phyloP scores from a whole-genome alignment of 257 asterid species.

The Nicotiana otophora region DNA sequence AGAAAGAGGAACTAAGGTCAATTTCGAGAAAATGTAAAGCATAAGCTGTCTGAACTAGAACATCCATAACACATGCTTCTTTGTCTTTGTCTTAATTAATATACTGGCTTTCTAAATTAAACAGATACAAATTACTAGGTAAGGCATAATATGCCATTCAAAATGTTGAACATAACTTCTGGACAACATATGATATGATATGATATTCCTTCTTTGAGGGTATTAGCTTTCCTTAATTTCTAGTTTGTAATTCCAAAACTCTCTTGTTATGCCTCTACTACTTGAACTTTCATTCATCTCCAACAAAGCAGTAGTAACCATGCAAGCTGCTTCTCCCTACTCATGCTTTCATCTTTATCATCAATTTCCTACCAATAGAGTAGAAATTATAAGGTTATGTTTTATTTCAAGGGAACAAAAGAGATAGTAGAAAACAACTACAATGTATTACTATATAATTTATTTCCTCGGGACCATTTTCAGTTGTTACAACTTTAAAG shows the following conservation, averaged over 20 bases:
- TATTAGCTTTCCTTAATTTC: conserved; percentile 15
- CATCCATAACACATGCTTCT: background rate
- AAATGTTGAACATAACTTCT: background rate
- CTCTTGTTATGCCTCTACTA: conserved; percentile 9
- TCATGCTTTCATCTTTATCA: conserved; percentile 16
- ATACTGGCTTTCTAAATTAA: background rate
- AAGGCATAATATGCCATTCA: background rate
- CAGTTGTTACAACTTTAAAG: background rate
- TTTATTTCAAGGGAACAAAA: too few species aligned
- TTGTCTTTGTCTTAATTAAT: too few species aligned
- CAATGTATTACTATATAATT: too few species aligned
- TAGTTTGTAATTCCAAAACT: conserved; percentile 18
- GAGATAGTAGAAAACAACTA: too few species aligned
- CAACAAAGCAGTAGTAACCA: conserved; percentile 11
- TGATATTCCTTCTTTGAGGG: conserved; percentile 18
- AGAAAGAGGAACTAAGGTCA: background rate
- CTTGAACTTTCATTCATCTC: conserved; percentile 22
- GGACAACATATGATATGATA: background rate
- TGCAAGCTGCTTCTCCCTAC: conserved; percentile 10
- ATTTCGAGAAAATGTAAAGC: background rate
- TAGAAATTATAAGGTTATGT: background rate
- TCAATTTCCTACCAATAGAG: conserved; percentile 9
- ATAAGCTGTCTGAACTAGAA: background rate
- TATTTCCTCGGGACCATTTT: background rate
- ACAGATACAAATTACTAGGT: background rate